Evolutionary conservation across 306 rosid genomes (phyloP), one percentile per base, ranked within the genome.

Genomic region (Acacia confusa): DNA sequence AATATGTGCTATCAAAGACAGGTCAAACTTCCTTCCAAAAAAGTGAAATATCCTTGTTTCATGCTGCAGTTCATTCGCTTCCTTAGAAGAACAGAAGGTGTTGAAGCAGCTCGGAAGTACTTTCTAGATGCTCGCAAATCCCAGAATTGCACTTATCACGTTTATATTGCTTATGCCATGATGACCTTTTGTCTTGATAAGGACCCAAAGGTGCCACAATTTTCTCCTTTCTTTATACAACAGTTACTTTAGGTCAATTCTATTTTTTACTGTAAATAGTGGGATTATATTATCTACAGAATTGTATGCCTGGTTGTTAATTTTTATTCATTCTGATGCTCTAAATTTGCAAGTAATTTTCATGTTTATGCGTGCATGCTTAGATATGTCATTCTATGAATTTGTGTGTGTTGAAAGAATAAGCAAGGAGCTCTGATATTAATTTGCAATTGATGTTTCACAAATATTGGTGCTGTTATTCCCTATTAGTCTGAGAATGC

Each of bases 91-190:
- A 93, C 91, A 8, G 98, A 92, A 87, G 99, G 99, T 70, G 94
- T 95, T 88, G 99, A 95, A 91, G 94, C 98, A 78, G 97, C 99
- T 83, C 93, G 96, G 80, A 95, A 93, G 80, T 91, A 93, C 85
- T 95, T 95, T 86, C 86, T 91, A 70, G 98, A 95, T 88, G 97
- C 98, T 52, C 98, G 93, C 79, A 91, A 95, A 85, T 95, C 90
- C 55, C 88, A 94, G 74, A 90, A 82, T 78, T 95, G 99, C 91
- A 87, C 96, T 4, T 93, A 93, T 89, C 98, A 95, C 84, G 97
- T 95, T 81, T 95, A 89, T 84, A 97, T 93, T 52, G 99, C 99
- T 63, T 95, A 95, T 84, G 99, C 99, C 17, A 90, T 83, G 84
- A 79, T 90, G 92, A 88, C 97, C 79, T 95, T 95, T 86, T 93